phyloP scores from a whole-genome alignment of 106 monocot species.

The Acorus gramineus region DNA sequence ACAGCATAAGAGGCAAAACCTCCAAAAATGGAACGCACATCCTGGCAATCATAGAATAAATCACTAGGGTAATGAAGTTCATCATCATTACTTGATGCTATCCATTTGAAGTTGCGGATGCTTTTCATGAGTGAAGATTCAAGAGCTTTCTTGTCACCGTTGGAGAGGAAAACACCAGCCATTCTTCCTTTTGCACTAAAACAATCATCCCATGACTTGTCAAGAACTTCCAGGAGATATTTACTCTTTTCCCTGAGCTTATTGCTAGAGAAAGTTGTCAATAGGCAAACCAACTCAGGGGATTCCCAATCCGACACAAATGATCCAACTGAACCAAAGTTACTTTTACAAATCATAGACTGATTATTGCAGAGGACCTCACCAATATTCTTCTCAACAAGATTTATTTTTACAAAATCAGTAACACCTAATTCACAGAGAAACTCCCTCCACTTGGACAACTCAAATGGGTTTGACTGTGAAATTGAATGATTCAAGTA shows the following conservation, averaged over 20 bases:
- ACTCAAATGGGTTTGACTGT: slow-evolving; percentile 15
- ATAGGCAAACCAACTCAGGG: slow-evolving; percentile 53
- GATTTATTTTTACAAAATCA: slow-evolving; percentile 77
- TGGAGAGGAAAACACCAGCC: slow-evolving; percentile 3
- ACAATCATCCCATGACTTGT: slow-evolving; percentile 83
- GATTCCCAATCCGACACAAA: slow-evolving; percentile 80
- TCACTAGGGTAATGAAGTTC: slow-evolving; percentile 68
- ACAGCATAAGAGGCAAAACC: slow-evolving; percentile 67
- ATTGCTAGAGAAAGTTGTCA: slow-evolving; percentile 54
- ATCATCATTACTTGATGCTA: slow-evolving; percentile 51
- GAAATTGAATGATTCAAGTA: slow-evolving; percentile 67
- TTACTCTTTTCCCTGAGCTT: slow-evolving; percentile 48
- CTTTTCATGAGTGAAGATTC: slow-evolving; percentile 61
- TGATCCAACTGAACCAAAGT: slow-evolving; percentile 4
- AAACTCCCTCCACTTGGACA: slow-evolving; percentile 58
- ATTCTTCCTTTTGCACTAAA: slow-evolving; percentile 37
- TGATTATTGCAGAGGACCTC: slow-evolving; percentile 9
- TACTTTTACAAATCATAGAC: neutral
- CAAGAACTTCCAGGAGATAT: slow-evolving; percentile 88
- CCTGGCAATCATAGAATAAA: slow-evolving; percentile 68
- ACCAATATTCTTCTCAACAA: slow-evolving; percentile 28
- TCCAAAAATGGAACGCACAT: slow-evolving; percentile 65
- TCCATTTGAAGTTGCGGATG: slow-evolving; percentile 51
- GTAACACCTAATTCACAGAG: slow-evolving; percentile 75
- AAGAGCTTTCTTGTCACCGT: slow-evolving; percentile 14